Evolutionary conservation across 129 eudicot genomes (phyloP).

Genomic region (Arctium minus): DNA sequence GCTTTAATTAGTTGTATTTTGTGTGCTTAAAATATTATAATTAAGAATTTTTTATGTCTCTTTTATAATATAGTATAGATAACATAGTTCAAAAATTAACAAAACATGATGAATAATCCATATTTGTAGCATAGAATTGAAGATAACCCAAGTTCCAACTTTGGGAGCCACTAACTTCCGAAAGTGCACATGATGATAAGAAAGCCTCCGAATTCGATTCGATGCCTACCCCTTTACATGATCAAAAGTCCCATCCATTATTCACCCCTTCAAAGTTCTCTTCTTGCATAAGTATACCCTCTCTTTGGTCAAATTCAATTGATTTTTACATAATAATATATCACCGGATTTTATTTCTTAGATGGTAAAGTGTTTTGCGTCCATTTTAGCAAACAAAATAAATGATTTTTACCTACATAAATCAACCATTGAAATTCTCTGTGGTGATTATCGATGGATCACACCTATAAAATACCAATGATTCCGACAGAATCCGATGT

Average conservation of each 20-base stretch:
- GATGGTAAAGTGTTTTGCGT: not conserved
- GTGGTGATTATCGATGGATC: too few species aligned
- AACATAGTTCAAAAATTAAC: not conserved
- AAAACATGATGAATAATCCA: not conserved
- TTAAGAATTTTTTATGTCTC: too few species aligned
- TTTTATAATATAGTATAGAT: not conserved
- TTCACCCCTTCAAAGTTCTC: not conserved
- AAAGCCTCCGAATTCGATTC: conserved; percentile 39
- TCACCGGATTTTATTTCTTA: too few species aligned
- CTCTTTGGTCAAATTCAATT: not conserved
- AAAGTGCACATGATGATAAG: conserved; percentile 33
- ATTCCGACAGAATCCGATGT: too few species aligned
- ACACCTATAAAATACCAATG: too few species aligned
- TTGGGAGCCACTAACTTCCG: conserved; percentile 28
- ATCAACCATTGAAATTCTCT: too few species aligned
- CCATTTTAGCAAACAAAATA: too few species aligned
- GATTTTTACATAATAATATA: too few species aligned
- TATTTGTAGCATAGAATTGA: not conserved
- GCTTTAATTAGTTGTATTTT: too few species aligned
- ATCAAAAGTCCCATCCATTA: not conserved
- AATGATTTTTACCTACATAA: too few species aligned
- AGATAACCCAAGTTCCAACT: conserved; percentile 17
- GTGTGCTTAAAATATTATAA: too few species aligned
- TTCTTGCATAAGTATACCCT: not conserved
- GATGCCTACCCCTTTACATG: conserved; percentile 24